A percentile compares a stretch with the other conserved stretches of the same genome.
These are phyloP conservation scores for Alternaria longipes DNA, from an alignment of 2,329 filamentous ascomycete species.

Conservation along the genomic window DNA sequence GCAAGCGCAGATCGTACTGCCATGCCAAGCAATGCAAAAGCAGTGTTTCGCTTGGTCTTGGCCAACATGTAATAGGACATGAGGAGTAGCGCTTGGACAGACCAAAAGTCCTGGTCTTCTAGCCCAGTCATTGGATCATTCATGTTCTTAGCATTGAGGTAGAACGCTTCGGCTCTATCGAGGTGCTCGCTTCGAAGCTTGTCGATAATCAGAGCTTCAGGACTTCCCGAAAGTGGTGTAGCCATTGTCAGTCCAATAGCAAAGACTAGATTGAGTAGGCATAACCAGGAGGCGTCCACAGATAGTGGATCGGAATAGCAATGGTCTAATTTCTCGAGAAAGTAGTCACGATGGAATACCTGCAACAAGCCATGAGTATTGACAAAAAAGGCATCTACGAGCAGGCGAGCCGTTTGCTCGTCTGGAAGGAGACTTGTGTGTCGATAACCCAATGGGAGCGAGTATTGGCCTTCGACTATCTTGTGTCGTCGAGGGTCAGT, in stretches of 20 bases:
- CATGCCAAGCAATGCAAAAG: conserved; percentile 69
- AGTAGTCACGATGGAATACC: conserved; percentile 63
- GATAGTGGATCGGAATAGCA: conserved; percentile 65
- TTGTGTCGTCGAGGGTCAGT: conserved; percentile 65
- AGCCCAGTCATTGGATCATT: conserved; percentile 60
- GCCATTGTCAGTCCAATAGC: conserved; percentile 70
- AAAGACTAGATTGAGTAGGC: conserved; percentile 69
- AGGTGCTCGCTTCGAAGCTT: conserved; percentile 60
- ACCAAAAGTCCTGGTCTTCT: conserved; percentile 71
- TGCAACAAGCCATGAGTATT: conserved; percentile 71
- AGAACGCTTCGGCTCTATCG: conserved; percentile 70
- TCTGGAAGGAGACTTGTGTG: conserved; percentile 66
- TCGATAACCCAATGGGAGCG: conserved; percentile 57
- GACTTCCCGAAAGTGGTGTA: conserved; percentile 60
- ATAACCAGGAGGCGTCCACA: conserved; percentile 63
- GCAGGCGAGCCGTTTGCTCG: conserved; percentile 61
- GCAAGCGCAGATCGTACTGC: conserved; percentile 70
- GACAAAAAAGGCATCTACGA: conserved; percentile 68
- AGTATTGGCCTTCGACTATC: conserved; percentile 64
- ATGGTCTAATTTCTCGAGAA: conserved; percentile 60
- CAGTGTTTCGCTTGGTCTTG: conserved; percentile 69
- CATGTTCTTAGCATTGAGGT: conserved; percentile 66
- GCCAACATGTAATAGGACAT: conserved; percentile 72
- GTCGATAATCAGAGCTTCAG: conserved; percentile 62
- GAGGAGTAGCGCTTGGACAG: conserved; percentile 69